These are phyloP conservation scores for Quercus robur DNA, from an alignment of 306 rosid genomes.

Conservation along the genomic window DNA sequence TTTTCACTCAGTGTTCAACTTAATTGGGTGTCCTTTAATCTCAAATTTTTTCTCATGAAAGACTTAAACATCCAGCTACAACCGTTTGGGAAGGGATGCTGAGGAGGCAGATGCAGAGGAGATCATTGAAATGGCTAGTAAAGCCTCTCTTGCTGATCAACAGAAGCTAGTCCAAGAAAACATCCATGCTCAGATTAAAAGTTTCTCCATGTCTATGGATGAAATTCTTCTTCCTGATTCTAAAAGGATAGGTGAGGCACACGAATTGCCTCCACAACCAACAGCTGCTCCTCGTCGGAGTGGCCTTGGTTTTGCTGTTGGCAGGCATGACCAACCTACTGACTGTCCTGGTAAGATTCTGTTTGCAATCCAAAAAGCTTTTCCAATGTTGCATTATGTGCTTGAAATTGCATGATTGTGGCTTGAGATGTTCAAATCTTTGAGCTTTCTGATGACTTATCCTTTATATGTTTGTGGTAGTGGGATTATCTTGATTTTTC, in stretches of 20 bases:
- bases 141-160: slow-evolving; percentile 68
- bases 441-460: not conserved
- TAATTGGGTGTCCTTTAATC: not conserved
- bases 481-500: not conserved
- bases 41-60: slow-evolving; percentile 34
- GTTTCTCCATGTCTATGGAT: slow-evolving; percentile 63
- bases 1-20: not conserved
- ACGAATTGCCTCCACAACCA: slow-evolving; percentile 32
- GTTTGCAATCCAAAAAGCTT: not conserved
- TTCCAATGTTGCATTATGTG: not conserved
- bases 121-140: slow-evolving; percentile 70
- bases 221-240: slow-evolving; percentile 61
- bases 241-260: slow-evolving; percentile 33
- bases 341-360: slow-evolving; percentile 43
- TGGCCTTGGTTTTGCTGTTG: slow-evolving; percentile 85
- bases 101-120: slow-evolving; percentile 62
- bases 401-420: not conserved
- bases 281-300: slow-evolving; percentile 45
- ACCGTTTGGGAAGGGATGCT: slow-evolving; percentile 63
- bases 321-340: slow-evolving; percentile 32
- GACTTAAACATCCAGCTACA: slow-evolving; percentile 59
- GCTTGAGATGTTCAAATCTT: not conserved
- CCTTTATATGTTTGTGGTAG: not conserved
- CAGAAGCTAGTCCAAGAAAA: slow-evolving; percentile 80
- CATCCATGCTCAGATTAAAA: slow-evolving; percentile 61